A percentile compares a stretch with the other conserved stretches of the same genome.
Conservation (phyloP, 306 rosid genomes). For the Cucurbita moschata region DNA sequence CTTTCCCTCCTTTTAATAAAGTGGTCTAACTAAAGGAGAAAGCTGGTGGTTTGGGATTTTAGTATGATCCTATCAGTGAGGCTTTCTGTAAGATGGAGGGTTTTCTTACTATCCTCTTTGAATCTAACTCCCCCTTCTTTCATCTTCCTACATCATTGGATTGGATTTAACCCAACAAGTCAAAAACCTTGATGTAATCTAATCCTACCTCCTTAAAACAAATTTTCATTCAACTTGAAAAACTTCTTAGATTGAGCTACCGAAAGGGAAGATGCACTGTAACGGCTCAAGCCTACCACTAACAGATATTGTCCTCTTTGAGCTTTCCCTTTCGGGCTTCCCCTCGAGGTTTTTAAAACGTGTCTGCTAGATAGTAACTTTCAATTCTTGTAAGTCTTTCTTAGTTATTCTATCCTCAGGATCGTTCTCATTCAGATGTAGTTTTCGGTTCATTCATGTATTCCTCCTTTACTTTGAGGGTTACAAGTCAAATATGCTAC, state of each 20-base stretch:
- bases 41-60: not conserved
- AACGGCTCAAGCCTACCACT: no score
- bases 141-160: not conserved
- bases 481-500: not conserved
- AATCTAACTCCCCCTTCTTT: not conserved
- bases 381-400: no score
- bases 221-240: not conserved
- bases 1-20: not conserved
- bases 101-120: not conserved
- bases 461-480: no score
- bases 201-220: not conserved
- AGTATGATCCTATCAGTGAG: not conserved
- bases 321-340: no score
- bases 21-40: not conserved
- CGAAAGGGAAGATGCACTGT: no score
- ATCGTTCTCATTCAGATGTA: no score
- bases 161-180: not conserved
- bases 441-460: no score
- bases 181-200: not conserved
- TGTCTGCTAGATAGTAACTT: no score
- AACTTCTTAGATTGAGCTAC: not conserved
- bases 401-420: no score
- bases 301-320: no score
- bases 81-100: not conserved
- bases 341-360: no score